Evolutionary conservation across 169 alveolate species (phyloP).

Genomic region (Plasmodium reichenowi): DNA sequence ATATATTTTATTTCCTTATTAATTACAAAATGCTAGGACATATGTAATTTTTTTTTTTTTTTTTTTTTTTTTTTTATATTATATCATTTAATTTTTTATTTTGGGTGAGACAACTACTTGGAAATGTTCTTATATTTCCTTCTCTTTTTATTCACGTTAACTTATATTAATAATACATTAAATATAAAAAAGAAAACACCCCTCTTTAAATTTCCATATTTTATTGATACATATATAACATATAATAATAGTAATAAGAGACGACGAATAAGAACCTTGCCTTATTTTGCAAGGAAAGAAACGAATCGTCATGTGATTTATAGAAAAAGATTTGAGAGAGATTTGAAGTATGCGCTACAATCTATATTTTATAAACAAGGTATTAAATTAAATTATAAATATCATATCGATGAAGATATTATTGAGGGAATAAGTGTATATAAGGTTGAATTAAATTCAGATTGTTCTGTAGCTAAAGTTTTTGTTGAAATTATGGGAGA

Average conservation of each 20-base stretch:
- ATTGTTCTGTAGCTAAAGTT: constrained; percentile 76
- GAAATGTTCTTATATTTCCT: constrained; percentile 66
- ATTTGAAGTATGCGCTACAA: constrained; percentile 62
- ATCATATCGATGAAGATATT: constrained; percentile 76
- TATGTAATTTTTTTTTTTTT: neutral
- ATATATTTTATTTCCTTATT: too few species aligned
- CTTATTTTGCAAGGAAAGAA: constrained; percentile 27
- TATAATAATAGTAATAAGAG: constrained; percentile 4
- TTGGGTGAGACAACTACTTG: neutral
- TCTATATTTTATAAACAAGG: constrained; percentile 67
- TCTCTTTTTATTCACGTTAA: constrained; percentile 26
- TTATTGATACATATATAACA: constrained; percentile 7
- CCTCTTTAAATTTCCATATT: constrained; percentile 6
- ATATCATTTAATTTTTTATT: neutral
- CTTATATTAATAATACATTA: constrained; percentile 35
- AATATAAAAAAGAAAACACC: constrained; percentile 17
- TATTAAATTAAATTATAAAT: constrained; percentile 63
- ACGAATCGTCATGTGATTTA: constrained; percentile 66
- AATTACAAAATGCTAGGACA: neutral
- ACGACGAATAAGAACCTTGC: neutral
- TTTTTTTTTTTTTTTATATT: constrained; percentile 1
- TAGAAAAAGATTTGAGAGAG: constrained; percentile 64
- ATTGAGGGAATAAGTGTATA: constrained; percentile 65
- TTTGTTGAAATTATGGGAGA: constrained; percentile 74
- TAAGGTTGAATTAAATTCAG: constrained; percentile 41